phyloP scores from a whole-genome alignment of 352 stramenopile species.

The Labyrinthula sp. region DNA sequence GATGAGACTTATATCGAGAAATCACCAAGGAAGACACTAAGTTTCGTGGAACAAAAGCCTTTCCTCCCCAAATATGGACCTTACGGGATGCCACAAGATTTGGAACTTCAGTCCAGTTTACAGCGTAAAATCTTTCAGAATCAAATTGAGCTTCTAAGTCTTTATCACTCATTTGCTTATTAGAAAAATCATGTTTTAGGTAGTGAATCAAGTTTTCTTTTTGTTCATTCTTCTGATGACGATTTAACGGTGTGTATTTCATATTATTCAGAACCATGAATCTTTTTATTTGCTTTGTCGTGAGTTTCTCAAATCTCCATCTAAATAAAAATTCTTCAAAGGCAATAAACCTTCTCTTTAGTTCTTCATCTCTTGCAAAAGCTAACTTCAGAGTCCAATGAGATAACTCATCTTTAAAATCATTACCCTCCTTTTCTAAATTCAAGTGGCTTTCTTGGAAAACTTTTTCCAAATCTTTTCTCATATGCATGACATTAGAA shows the following conservation, averaged over 20 bases:
- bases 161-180: slow-evolving; percentile 1
- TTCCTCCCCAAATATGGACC: slow-evolving; percentile 74
- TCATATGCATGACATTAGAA: too few species aligned
- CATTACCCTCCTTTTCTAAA: too few species aligned
- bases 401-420: slow-evolving; percentile 13
- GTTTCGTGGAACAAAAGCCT: slow-evolving; percentile 79
- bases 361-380: slow-evolving; percentile 15
- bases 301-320: slow-evolving; percentile 12
- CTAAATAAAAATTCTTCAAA: slow-evolving; percentile 16
- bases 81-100: slow-evolving; percentile 61
- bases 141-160: too few species aligned
- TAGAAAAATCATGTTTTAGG: not conserved
- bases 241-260: not conserved
- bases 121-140: slow-evolving; percentile 51
- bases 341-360: slow-evolving; percentile 12
- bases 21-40: slow-evolving; percentile 79
- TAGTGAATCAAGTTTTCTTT: slow-evolving; percentile 5
- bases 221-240: slow-evolving; percentile 7
- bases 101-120: slow-evolving; percentile 85
- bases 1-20: slow-evolving; percentile 62
- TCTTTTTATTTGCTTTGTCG: slow-evolving; percentile 9
- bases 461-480: too few species aligned
- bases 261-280: slow-evolving; percentile 24
- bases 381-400: slow-evolving; percentile 21
- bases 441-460: too few species aligned